These are phyloP conservation scores for Oleoguttula mirabilis DNA, from an alignment of 495 filamentous ascomycete species.

Conservation along the genomic window DNA sequence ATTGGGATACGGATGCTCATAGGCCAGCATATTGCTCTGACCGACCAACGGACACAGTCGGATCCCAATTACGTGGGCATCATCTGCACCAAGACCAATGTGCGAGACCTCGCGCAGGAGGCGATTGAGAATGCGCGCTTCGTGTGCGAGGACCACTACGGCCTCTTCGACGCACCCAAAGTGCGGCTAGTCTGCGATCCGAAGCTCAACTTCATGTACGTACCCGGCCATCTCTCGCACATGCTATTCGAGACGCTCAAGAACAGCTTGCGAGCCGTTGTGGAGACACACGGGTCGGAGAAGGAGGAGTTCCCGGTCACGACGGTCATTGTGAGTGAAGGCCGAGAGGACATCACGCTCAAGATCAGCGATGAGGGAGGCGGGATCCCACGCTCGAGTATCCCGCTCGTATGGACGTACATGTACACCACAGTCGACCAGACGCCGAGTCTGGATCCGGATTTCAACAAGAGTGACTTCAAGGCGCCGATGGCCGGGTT, in stretches of 20 bases:
- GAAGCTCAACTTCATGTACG: conserved; percentile 96
- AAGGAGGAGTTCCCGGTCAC: conserved; percentile 92
- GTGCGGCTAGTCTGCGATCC: conserved; percentile 91
- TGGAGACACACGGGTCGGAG: conserved; percentile 89
- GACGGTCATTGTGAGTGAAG: conserved; percentile 92
- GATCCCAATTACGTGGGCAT: conserved; percentile 95
- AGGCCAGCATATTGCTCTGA: conserved; percentile 92
- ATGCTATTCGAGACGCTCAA: conserved; percentile 99
- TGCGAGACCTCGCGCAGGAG: conserved; percentile 88
- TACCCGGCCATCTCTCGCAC: conserved; percentile 91
- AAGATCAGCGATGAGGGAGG: conserved; percentile 95
- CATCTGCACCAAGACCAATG: conserved; percentile 96
- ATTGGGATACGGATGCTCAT: conserved; percentile 99
- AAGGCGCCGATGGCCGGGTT: conserved; percentile 99
- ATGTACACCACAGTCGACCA: conserved; percentile 99
- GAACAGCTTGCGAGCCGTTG: conserved; percentile 92
- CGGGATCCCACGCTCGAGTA: conserved; percentile 79
- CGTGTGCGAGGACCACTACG: conserved; percentile 97
- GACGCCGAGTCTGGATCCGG: conserved; percentile 86
- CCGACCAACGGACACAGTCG: conserved; percentile 73
- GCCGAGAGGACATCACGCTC: conserved; percentile 96
- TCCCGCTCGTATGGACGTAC: conserved; percentile 97
- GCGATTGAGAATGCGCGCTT: conserved; percentile 97
- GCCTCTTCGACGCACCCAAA: conserved; percentile 92
- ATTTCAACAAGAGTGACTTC: conserved; percentile 98